Conservation (phyloP, 495 filamentous ascomycete species). For the Trichoderma virens region DNA sequence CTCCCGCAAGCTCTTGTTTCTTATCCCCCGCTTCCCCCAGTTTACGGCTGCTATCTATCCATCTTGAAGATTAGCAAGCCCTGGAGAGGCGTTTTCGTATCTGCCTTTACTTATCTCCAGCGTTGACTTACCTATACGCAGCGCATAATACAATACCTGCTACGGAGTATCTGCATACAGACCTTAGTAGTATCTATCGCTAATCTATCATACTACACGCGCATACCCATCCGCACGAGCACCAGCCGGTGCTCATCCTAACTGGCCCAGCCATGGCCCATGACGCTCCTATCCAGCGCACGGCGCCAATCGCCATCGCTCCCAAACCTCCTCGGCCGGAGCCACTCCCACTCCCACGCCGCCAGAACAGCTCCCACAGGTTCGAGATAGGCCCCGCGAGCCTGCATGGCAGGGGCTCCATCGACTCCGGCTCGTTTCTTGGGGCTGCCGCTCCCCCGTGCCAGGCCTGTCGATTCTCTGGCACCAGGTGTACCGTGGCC, state of each 20-base stretch:
- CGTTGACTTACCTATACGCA: neutral
- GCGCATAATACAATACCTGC: constrained; percentile 10
- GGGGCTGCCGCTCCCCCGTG: constrained; percentile 25
- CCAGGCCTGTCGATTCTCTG: constrained; percentile 68
- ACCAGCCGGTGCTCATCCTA: constrained; percentile 13
- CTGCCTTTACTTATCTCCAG: neutral
- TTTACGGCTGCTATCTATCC: no score
- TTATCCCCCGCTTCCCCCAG: neutral
- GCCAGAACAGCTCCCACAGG: constrained; percentile 37
- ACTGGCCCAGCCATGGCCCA: constrained; percentile 38
- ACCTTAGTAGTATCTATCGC: no score
- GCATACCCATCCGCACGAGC: no score
- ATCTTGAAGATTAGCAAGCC: no score
- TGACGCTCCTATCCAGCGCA: constrained; percentile 40
- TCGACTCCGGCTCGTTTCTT: constrained; percentile 19
- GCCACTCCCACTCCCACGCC: constrained; percentile 31
- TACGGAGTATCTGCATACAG: constrained; percentile 14
- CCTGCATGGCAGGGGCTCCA: constrained; percentile 7
- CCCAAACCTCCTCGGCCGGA: constrained; percentile 41
- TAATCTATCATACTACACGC: constrained; percentile 11
- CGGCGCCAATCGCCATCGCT: constrained; percentile 51
- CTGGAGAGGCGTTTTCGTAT: neutral
- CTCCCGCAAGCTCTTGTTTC: neutral
- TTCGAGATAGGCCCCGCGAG: constrained; percentile 12
- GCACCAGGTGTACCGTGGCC: constrained; percentile 86